Conservation (phyloP, 192 early-diverging fungal genomes). For the Mortierella alpina region DNA sequence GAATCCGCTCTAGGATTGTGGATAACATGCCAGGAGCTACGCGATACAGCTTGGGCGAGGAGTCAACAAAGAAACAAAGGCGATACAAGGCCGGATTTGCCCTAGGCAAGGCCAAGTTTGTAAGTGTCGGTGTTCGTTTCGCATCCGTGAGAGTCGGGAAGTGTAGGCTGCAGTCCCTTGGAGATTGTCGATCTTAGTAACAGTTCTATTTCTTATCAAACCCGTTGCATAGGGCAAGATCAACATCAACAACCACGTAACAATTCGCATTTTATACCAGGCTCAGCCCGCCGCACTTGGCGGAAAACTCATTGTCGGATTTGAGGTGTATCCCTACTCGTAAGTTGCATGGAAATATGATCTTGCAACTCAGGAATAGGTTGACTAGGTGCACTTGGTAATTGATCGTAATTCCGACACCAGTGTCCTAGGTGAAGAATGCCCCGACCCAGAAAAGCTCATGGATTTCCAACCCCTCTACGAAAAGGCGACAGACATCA, state of each 20-base stretch:
- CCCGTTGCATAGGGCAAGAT: conserved; percentile 39
- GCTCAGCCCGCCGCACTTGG: conserved; percentile 40
- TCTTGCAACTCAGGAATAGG: not conserved
- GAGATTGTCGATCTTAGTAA: too few relatives aligned
- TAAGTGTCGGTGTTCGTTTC: not conserved
- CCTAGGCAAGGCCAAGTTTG: conserved; percentile 62
- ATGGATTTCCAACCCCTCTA: conserved; percentile 47
- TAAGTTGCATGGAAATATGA: conserved; percentile 15
- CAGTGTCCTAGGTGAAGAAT: conserved; percentile 14
- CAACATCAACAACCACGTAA: conserved; percentile 76
- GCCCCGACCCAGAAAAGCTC: conserved; percentile 32
- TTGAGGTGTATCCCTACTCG: conserved; percentile 79
- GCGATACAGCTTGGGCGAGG: conserved; percentile 47
- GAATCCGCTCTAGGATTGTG: conserved; percentile 56
- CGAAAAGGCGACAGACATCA: conserved; percentile 52
- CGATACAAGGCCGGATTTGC: conserved; percentile 70
- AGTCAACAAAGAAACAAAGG: conserved; percentile 36
- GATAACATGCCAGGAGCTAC: conserved; percentile 77
- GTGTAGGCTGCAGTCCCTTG: not conserved
- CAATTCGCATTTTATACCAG: conserved; percentile 69
- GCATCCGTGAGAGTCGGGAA: not conserved
- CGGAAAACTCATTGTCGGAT: conserved; percentile 68
- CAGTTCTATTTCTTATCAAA: too few relatives aligned
- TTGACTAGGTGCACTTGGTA: not conserved
- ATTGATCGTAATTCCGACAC: too few relatives aligned